These are phyloP conservation scores for Leptographium procerum DNA, from an alignment of 2,329 filamentous ascomycete species.

Conservation along the genomic window DNA sequence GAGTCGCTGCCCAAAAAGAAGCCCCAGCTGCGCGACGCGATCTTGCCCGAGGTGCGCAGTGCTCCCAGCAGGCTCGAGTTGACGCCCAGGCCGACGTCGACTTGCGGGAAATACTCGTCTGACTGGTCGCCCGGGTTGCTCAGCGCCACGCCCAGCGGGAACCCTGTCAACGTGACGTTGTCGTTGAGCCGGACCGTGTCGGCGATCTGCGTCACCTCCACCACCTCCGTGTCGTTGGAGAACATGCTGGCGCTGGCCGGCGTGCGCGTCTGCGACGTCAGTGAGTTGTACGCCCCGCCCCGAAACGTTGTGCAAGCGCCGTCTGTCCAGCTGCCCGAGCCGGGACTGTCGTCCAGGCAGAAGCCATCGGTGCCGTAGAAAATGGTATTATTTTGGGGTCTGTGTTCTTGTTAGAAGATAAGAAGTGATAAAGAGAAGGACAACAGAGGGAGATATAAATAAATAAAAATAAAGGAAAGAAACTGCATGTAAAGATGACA, in stretches of 20 bases:
- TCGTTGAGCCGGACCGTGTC: slow-evolving; percentile 9
- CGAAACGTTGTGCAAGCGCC: slow-evolving; percentile 9
- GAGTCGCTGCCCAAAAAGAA: slow-evolving; percentile 21
- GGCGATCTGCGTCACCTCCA: not conserved
- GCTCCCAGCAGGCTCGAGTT: slow-evolving; percentile 20
- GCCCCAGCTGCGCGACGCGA: slow-evolving; percentile 19
- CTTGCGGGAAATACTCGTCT: slow-evolving; percentile 14
- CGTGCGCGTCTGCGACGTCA: not conserved
- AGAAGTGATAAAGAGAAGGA: not conserved
- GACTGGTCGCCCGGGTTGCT: slow-evolving; percentile 14
- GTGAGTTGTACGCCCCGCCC: slow-evolving; percentile 7
- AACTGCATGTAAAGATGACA: no score
- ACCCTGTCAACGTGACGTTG: slow-evolving; percentile 10
- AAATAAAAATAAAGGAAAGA: not conserved
- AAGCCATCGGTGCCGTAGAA: slow-evolving; percentile 10
- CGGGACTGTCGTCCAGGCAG: slow-evolving; percentile 1
- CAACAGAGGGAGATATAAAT: not conserved
- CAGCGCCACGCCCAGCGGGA: slow-evolving; percentile 13
- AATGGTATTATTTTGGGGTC: slow-evolving; percentile 13
- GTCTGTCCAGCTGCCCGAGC: not conserved
- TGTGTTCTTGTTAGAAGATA: not conserved
- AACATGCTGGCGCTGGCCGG: not conserved
- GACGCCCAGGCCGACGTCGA: slow-evolving; percentile 17
- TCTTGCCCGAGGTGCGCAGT: slow-evolving; percentile 16
- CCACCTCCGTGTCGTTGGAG: not conserved